Evolutionary conservation across 768 basidiomycete species (phyloP).

Genomic region (Symmetrospora coprosmae): DNA sequence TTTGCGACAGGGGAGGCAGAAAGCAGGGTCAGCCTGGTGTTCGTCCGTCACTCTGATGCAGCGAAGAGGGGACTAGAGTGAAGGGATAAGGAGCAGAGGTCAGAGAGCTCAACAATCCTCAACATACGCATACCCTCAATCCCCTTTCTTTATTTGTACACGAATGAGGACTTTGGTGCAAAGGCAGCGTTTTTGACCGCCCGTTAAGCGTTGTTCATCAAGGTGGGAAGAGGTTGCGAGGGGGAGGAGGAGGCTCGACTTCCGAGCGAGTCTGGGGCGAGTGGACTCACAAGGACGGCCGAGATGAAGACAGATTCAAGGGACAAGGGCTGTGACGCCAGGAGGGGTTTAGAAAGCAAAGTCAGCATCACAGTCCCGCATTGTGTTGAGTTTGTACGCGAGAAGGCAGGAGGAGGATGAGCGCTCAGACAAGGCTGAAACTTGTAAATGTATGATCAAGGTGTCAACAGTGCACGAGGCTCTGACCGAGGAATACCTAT

Average conservation of each 20-base stretch:
- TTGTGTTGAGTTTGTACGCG: background rate
- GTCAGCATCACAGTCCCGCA: no score
- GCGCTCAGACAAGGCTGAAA: conserved; percentile 23
- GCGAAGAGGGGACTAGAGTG: no score
- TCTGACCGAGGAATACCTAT: conserved; percentile 23
- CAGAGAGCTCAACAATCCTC: conserved; percentile 18
- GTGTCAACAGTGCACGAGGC: conserved; percentile 2
- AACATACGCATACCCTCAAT: conserved; percentile 13
- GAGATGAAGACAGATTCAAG: no score
- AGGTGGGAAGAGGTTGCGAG: background rate
- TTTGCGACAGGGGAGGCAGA: no score
- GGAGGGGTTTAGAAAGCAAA: no score
- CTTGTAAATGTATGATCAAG: conserved; percentile 12
- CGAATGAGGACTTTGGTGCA: no score
- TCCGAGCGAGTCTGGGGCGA: background rate
- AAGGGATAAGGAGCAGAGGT: no score
- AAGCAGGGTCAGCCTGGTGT: no score
- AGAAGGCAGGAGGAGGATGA: background rate
- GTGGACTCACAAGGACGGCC: no score
- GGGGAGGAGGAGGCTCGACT: background rate
- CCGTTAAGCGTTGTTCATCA: conserved; percentile 23
- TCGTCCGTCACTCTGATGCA: no score
- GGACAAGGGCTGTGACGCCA: no score
- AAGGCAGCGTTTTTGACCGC: conserved; percentile 20
- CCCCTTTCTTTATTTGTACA: conserved; percentile 15